Conservation (phyloP, 371 early-diverging fungal genomes). For the Coemansia sp. region DNA sequence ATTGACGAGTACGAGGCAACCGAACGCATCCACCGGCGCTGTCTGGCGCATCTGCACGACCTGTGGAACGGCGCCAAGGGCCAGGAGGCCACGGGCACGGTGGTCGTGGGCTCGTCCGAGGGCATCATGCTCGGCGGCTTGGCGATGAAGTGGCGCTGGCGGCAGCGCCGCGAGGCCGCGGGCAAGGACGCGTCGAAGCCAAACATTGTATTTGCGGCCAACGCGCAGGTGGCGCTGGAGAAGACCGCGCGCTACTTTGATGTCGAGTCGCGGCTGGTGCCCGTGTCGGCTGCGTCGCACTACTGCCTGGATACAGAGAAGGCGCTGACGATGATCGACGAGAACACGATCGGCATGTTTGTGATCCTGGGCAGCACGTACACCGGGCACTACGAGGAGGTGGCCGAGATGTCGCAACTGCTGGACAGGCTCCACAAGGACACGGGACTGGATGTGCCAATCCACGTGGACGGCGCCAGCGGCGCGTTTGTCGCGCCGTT, state of each 20-base stretch:
- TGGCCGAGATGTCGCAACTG: conserved; percentile 58
- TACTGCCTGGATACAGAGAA: conserved; percentile 61
- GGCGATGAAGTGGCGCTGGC: conserved; percentile 75
- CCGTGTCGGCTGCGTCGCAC: conserved; percentile 55
- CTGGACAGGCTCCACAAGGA: conserved; percentile 59
- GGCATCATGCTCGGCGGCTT: conserved; percentile 70
- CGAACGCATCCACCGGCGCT: conserved; percentile 62
- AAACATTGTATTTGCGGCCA: conserved; percentile 70
- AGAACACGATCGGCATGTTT: conserved; percentile 76
- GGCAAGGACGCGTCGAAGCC: conserved; percentile 64
- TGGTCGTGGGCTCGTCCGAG: conserved; percentile 71
- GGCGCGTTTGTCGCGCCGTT: conserved; percentile 83
- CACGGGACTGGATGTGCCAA: conserved; percentile 62
- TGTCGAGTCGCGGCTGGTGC: conserved; percentile 64
- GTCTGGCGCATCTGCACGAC: conserved; percentile 67
- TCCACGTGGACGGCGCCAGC: conserved; percentile 78
- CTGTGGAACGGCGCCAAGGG: conserved; percentile 61
- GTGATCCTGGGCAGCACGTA: conserved; percentile 75
- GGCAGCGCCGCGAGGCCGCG: conserved; percentile 53
- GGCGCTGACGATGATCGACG: conserved; percentile 63
- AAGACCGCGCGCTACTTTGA: conserved; percentile 72
- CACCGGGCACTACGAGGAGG: conserved; percentile 80
- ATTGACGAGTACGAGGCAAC: conserved; percentile 70
- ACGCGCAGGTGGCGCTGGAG: conserved; percentile 68
- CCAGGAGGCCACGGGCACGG: conserved; percentile 58